phyloP scores from a whole-genome alignment of 805 yeast genomes.

The Komagataella mondaviorum region DNA sequence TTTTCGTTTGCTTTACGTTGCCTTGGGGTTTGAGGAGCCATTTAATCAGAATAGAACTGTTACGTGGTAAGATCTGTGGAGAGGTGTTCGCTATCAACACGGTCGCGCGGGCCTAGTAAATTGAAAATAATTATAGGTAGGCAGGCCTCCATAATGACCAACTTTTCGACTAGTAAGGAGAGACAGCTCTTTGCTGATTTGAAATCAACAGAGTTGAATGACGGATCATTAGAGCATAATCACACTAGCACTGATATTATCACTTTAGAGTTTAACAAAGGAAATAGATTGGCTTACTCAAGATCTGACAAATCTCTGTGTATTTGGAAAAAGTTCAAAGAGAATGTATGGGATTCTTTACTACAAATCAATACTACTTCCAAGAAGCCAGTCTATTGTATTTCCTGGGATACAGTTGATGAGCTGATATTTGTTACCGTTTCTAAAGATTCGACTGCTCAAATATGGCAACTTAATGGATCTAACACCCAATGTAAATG shows the following conservation, averaged over 20 bases:
- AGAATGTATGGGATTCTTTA: constrained; percentile 18
- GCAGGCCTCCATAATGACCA: not conserved
- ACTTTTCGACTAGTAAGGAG: not conserved
- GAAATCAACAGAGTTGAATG: not conserved
- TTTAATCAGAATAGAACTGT: not conserved
- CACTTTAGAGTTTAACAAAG: constrained; percentile 26
- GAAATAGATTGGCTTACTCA: constrained; percentile 26
- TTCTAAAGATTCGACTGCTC: constrained; percentile 26
- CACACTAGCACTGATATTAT: constrained; percentile 18
- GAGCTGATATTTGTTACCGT: constrained; percentile 29
- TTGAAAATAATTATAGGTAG: not conserved
- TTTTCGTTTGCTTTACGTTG: constrained; percentile 82
- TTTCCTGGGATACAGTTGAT: constrained; percentile 30
- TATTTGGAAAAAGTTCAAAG: constrained; percentile 20
- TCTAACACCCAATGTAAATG: constrained; percentile 12
- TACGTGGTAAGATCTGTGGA: not conserved
- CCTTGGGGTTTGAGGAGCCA: constrained; percentile 73
- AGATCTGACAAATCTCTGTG: constrained; percentile 29
- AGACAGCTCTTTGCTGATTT: not conserved
- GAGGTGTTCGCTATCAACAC: not conserved
- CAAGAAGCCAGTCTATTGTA: constrained; percentile 22
- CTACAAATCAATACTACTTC: constrained; percentile 25
- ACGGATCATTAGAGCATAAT: constrained; percentile 4
- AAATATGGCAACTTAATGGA: constrained; percentile 27
- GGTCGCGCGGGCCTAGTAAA: not conserved